phyloP scores from a whole-genome alignment of 176 grass and related monocot genomes.

The Juncus effusus region DNA sequence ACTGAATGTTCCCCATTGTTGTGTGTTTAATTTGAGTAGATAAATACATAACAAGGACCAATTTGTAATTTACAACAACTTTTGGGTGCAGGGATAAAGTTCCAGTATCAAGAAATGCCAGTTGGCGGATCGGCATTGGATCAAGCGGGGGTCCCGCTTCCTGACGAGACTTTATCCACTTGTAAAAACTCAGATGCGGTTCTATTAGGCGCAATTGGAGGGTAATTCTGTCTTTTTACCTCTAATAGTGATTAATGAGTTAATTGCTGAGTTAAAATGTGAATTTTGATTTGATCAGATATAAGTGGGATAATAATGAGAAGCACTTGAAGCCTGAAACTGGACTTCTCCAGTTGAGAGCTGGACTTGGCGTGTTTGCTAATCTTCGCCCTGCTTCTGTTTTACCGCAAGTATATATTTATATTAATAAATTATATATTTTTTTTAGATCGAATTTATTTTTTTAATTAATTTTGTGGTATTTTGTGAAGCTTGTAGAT shows the following conservation, averaged over 20 bases:
- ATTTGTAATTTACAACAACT: neutral
- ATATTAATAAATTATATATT: neutral
- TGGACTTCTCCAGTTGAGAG: slow-evolving; percentile 67
- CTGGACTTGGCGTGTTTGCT: slow-evolving; percentile 64
- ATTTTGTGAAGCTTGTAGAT: slow-evolving; percentile 58
- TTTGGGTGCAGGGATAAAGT: slow-evolving; percentile 43
- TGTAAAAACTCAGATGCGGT: slow-evolving; percentile 55
- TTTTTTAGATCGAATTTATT: neutral
- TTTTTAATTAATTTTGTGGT: slow-evolving; percentile 15
- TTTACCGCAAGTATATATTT: slow-evolving; percentile 57
- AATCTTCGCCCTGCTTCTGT: slow-evolving; percentile 80
- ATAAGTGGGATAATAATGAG: slow-evolving; percentile 96
- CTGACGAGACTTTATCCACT: slow-evolving; percentile 56
- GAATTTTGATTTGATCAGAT: slow-evolving; percentile 32
- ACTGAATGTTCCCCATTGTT: neutral
- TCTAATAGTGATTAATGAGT: neutral
- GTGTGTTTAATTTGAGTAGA: too few species aligned
- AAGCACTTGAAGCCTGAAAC: slow-evolving; percentile 95
- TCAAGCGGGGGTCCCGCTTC: slow-evolving; percentile 53
- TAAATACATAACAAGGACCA: too few species aligned
- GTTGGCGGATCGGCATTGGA: slow-evolving; percentile 69
- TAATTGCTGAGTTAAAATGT: neutral
- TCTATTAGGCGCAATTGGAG: slow-evolving; percentile 69
- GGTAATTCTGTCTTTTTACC: slow-evolving; percentile 32
- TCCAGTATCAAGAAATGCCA: slow-evolving; percentile 58